Percentiles rank a stretch among this genome's conserved stretches.
These are phyloP conservation scores for Talaromyces sp. DNA, from an alignment of 2,329 filamentous ascomycete genomes.

Conservation along the genomic window DNA sequence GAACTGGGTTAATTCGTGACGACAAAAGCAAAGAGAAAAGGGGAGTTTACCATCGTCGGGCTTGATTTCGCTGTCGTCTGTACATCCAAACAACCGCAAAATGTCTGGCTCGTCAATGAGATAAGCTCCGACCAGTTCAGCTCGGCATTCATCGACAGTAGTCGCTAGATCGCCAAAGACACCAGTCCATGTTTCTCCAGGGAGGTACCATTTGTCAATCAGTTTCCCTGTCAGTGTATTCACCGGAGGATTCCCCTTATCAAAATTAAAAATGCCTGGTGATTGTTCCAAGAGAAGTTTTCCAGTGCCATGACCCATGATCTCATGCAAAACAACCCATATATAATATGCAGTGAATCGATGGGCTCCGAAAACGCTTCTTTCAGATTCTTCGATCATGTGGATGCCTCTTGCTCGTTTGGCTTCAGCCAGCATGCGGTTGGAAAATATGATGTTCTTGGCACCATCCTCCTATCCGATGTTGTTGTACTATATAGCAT, in stretches of 20 bases:
- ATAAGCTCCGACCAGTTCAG: slow-evolving; percentile 41
- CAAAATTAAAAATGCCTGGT: background rate
- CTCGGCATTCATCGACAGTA: slow-evolving; percentile 56
- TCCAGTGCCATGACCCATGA: slow-evolving; percentile 62
- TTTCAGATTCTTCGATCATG: slow-evolving; percentile 12
- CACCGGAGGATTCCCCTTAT: background rate
- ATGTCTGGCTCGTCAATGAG: slow-evolving; percentile 43
- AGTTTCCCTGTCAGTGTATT: background rate
- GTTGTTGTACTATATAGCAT: background rate
- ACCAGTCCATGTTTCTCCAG: slow-evolving; percentile 60
- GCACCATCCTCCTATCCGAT: background rate
- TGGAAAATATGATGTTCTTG: background rate
- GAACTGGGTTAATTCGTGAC: background rate
- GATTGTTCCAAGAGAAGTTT: slow-evolving; percentile 53
- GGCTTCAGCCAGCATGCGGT: background rate
- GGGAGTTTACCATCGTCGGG: background rate
- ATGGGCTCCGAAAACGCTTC: slow-evolving; percentile 7
- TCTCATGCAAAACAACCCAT: slow-evolving; percentile 42
- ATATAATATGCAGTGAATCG: slow-evolving; percentile 27
- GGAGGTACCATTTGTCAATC: slow-evolving; percentile 52
- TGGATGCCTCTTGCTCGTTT: slow-evolving; percentile 13
- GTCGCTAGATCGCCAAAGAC: slow-evolving; percentile 57
- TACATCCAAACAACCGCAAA: slow-evolving; percentile 35
- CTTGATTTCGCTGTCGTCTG: background rate
- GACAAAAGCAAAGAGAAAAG: background rate